These are phyloP conservation scores for Herpetomonas samuelpessoai DNA, from an alignment of 208 protist genomes.

Conservation along the genomic window DNA sequence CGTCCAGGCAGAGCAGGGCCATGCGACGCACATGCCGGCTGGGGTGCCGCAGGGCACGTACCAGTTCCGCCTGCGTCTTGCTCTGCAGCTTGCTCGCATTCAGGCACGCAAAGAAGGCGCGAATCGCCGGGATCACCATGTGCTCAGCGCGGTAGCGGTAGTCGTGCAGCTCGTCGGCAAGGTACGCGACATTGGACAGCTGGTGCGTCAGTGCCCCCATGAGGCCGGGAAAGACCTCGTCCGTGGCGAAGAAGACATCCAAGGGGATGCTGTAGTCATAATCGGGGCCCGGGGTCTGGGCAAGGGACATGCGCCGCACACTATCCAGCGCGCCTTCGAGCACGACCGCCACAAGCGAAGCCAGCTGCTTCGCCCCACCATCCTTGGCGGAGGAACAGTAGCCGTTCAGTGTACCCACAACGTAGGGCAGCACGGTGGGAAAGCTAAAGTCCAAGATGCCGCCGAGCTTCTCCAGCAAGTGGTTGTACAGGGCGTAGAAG, in stretches of 20 bases:
- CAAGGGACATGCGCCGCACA: slow-evolving; percentile 62
- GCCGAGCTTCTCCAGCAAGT: slow-evolving; percentile 73
- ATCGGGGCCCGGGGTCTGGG: slow-evolving; percentile 72
- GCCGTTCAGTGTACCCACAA: slow-evolving; percentile 52
- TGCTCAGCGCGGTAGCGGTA: slow-evolving; percentile 74
- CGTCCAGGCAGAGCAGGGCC: slow-evolving; percentile 66
- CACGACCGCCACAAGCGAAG: slow-evolving; percentile 52
- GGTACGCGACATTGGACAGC: slow-evolving; percentile 66
- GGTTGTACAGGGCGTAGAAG: slow-evolving; percentile 79
- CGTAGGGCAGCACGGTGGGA: slow-evolving; percentile 51
- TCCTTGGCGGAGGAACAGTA: slow-evolving; percentile 46
- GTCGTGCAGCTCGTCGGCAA: slow-evolving; percentile 57
- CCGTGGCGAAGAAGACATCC: slow-evolving; percentile 66
- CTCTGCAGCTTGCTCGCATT: slow-evolving; percentile 75
- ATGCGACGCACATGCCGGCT: slow-evolving; percentile 63
- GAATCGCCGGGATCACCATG: slow-evolving; percentile 69
- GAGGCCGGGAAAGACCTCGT: slow-evolving; percentile 76
- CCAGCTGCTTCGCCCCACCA: slow-evolving; percentile 22
- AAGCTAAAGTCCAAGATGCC: slow-evolving; percentile 83
- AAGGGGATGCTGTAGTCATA: slow-evolving; percentile 73
- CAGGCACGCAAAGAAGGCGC: slow-evolving; percentile 74
- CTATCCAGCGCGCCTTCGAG: slow-evolving; percentile 71
- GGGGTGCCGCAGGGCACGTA: slow-evolving; percentile 72
- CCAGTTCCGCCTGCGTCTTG: slow-evolving; percentile 80
- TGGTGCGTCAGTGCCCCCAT: slow-evolving; percentile 85